phyloP scores from a whole-genome alignment of 768 basidiomycete genomes.

The Russula earlei region DNA sequence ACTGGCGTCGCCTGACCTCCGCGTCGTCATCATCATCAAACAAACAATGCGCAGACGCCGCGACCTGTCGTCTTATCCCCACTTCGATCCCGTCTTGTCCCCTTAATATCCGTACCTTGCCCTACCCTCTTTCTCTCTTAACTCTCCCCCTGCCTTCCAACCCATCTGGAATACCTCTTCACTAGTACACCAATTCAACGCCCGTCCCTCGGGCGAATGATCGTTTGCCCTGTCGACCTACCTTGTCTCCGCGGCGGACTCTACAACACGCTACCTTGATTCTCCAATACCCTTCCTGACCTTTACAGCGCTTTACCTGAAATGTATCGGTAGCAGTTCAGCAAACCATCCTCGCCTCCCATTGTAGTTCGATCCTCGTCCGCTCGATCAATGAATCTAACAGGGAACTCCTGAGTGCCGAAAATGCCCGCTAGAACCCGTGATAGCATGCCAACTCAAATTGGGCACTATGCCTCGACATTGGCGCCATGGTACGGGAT shows the following conservation, averaged over 20 bases:
- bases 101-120: slow-evolving; percentile 7
- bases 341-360: too few relatives aligned
- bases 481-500: not conserved
- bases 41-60: not conserved
- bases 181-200: not conserved
- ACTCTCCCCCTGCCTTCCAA: not conserved
- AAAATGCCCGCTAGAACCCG: not conserved
- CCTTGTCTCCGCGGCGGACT: not conserved
- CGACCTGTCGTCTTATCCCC: slow-evolving; percentile 3
- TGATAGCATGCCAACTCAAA: too few relatives aligned
- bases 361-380: too few relatives aligned
- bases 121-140: too few relatives aligned
- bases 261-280: not conserved
- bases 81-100: slow-evolving; percentile 1
- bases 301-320: too few relatives aligned
- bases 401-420: not conserved
- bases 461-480: not conserved
- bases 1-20: slow-evolving; percentile 8
- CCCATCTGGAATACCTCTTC: not conserved
- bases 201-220: not conserved
- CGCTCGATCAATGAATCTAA: not conserved
- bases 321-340: too few relatives aligned
- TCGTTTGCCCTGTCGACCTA: not conserved
- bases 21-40: slow-evolving; percentile 2
- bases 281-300: not conserved